A percentile compares a stretch with the other conserved stretches of the same genome.
These are phyloP conservation scores for Martensiomyces pterosporus DNA, from an alignment of 192 early-diverging fungal genomes.

Conservation along the genomic window DNA sequence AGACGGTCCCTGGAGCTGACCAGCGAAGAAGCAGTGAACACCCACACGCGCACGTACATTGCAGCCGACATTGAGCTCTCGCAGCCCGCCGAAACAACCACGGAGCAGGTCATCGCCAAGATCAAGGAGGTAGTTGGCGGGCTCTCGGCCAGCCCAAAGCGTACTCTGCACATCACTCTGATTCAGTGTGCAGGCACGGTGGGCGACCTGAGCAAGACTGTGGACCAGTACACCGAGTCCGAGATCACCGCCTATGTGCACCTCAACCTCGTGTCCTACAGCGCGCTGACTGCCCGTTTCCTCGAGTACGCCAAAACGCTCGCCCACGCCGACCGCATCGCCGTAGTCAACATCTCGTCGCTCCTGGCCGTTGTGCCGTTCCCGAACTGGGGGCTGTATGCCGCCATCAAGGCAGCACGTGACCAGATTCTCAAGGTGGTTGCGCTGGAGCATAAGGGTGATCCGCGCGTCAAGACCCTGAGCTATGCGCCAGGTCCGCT, in stretches of 20 bases:
- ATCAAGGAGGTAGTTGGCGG: not conserved
- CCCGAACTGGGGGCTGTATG: slow-evolving; percentile 79
- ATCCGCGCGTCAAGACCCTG: slow-evolving; percentile 56
- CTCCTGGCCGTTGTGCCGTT: slow-evolving; percentile 69
- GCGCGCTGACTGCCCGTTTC: slow-evolving; percentile 45
- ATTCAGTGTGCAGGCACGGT: slow-evolving; percentile 77
- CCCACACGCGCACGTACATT: slow-evolving; percentile 13
- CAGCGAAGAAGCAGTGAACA: slow-evolving; percentile 7
- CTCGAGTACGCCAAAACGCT: slow-evolving; percentile 9
- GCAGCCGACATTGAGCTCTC: slow-evolving; percentile 15
- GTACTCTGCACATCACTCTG: slow-evolving; percentile 47
- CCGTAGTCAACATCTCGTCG: slow-evolving; percentile 77
- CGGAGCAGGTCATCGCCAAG: slow-evolving; percentile 10
- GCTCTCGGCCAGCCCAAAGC: not conserved
- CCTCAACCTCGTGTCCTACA: slow-evolving; percentile 59
- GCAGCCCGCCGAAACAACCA: not conserved
- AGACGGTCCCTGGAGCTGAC: slow-evolving; percentile 23
- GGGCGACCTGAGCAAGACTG: slow-evolving; percentile 60
- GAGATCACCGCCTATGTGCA: slow-evolving; percentile 52
- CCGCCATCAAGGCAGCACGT: slow-evolving; percentile 75
- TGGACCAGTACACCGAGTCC: slow-evolving; percentile 48
- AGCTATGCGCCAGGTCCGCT: slow-evolving; percentile 89
- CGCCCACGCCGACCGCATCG: slow-evolving; percentile 12
- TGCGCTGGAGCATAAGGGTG: slow-evolving; percentile 61
- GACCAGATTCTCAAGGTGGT: slow-evolving; percentile 68